Evolutionary conservation across 2,329 filamentous ascomycete genomes (phyloP).

Genomic region (Aureobasidium sp.): DNA sequence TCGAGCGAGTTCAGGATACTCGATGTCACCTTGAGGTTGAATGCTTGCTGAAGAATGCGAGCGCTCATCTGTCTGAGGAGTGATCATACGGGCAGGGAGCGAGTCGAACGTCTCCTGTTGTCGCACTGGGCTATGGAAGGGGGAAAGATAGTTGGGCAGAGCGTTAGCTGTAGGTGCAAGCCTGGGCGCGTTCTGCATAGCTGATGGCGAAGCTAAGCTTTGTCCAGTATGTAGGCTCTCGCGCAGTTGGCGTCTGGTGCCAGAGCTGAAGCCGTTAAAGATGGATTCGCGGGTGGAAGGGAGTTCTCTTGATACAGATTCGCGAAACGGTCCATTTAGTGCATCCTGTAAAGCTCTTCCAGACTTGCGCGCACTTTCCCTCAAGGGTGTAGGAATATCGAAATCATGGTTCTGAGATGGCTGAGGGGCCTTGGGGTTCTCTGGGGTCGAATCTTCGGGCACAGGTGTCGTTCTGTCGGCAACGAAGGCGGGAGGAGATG

Average conservation of each 20-base stretch:
- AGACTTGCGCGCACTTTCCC: slow-evolving; percentile 16
- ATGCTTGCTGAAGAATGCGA: background rate
- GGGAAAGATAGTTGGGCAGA: slow-evolving; percentile 3
- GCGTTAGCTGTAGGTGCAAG: background rate
- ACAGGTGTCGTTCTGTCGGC: slow-evolving; percentile 14
- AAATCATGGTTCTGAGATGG: background rate
- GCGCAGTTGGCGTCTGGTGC: slow-evolving; percentile 32
- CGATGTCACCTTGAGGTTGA: background rate
- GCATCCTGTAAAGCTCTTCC: slow-evolving; percentile 18
- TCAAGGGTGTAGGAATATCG: slow-evolving; percentile 15
- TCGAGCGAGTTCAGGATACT: background rate
- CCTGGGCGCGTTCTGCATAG: slow-evolving; percentile 1
- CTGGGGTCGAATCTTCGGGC: slow-evolving; percentile 6
- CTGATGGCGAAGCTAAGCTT: slow-evolving; percentile 26
- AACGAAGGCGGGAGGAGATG: slow-evolving; percentile 25
- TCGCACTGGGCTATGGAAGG: slow-evolving; percentile 15
- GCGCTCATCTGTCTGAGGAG: slow-evolving; percentile 11
- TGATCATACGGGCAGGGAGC: slow-evolving; percentile 17
- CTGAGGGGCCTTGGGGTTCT: slow-evolving; percentile 9
- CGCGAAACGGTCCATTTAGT: slow-evolving; percentile 14
- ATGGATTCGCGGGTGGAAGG: slow-evolving; percentile 12
- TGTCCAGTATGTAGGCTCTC: slow-evolving; percentile 34
- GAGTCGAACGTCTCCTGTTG: slow-evolving; percentile 11
- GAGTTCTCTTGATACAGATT: slow-evolving; percentile 6
- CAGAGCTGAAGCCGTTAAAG: slow-evolving; percentile 35